Conservation (phyloP, 2,329 filamentous ascomycete genomes). For the Fusarium sp. region DNA sequence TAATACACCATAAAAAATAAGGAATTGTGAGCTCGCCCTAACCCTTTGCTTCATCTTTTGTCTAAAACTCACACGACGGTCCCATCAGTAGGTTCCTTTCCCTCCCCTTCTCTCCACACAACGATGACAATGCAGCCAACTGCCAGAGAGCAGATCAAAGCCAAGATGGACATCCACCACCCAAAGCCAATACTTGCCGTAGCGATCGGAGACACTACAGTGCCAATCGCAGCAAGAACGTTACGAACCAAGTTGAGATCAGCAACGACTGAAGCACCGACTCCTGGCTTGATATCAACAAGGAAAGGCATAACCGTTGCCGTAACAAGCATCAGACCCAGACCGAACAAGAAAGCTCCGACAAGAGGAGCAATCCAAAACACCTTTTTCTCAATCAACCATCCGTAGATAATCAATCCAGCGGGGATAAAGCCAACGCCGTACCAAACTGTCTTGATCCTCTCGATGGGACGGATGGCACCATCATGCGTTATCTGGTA, state of each 20-base stretch:
- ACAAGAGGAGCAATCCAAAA: background rate
- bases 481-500: background rate
- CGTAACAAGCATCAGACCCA: background rate
- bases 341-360: background rate
- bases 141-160: background rate
- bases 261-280: background rate
- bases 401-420: background rate
- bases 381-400: background rate
- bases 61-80: background rate
- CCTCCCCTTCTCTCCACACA: background rate
- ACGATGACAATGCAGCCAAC: background rate
- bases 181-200: background rate
- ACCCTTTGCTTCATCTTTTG: background rate
- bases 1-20: background rate
- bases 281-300: background rate
- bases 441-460: background rate
- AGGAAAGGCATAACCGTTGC: background rate
- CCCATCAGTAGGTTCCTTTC: rapidly evolving
- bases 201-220: background rate
- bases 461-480: background rate
- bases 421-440: background rate
- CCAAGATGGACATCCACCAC: background rate
- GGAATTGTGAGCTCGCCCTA: background rate
- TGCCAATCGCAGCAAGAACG: background rate
- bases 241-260: constrained; percentile 1